Percentiles rank a stretch among this genome's conserved stretches.
These are phyloP conservation scores for Neurospora africana DNA, from an alignment of 495 filamentous ascomycete genomes.

Conservation along the genomic window DNA sequence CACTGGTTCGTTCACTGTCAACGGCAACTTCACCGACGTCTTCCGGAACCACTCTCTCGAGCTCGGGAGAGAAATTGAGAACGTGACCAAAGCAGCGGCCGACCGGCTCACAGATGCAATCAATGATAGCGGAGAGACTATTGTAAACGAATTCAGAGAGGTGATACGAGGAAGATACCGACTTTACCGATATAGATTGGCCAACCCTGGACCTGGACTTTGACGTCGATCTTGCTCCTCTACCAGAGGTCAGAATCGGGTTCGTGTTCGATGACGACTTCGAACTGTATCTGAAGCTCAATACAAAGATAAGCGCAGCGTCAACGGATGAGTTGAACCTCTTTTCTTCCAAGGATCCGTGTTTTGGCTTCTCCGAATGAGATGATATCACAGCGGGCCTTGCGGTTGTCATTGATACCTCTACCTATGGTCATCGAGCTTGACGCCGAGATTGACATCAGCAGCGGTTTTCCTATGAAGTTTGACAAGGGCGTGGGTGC, in stretches of 20 bases:
- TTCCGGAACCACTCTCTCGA: slow-evolving; percentile 23
- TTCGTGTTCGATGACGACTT: slow-evolving; percentile 38
- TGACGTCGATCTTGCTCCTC: slow-evolving; percentile 27
- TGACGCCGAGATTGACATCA: slow-evolving; percentile 36
- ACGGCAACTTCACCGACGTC: slow-evolving; percentile 25
- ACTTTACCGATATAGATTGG: slow-evolving; percentile 23
- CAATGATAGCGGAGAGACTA: background rate
- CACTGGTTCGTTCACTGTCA: slow-evolving; percentile 29
- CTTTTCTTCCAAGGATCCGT: slow-evolving; percentile 31
- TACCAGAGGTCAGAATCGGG: slow-evolving; percentile 31
- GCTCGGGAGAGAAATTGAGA: slow-evolving; percentile 19
- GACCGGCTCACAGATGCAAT: slow-evolving; percentile 20
- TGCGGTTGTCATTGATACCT: slow-evolving; percentile 35
- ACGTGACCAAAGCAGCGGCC: slow-evolving; percentile 18
- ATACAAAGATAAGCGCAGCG: slow-evolving; percentile 30
- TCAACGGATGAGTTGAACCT: slow-evolving; percentile 41
- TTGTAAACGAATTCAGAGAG: background rate
- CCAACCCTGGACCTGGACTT: slow-evolving; percentile 28
- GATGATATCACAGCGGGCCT: slow-evolving; percentile 31
- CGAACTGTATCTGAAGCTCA: slow-evolving; percentile 42
- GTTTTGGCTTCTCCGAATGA: slow-evolving; percentile 26
- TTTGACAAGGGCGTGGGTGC: slow-evolving; percentile 35
- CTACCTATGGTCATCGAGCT: slow-evolving; percentile 39
- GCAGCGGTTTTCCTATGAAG: slow-evolving; percentile 42
- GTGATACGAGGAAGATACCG: slow-evolving; percentile 16